A percentile compares a stretch with the other conserved stretches of the same genome.
Conservation (phyloP, 2,329 filamentous ascomycete species). For the Fonsecaea pedrosoi region DNA sequence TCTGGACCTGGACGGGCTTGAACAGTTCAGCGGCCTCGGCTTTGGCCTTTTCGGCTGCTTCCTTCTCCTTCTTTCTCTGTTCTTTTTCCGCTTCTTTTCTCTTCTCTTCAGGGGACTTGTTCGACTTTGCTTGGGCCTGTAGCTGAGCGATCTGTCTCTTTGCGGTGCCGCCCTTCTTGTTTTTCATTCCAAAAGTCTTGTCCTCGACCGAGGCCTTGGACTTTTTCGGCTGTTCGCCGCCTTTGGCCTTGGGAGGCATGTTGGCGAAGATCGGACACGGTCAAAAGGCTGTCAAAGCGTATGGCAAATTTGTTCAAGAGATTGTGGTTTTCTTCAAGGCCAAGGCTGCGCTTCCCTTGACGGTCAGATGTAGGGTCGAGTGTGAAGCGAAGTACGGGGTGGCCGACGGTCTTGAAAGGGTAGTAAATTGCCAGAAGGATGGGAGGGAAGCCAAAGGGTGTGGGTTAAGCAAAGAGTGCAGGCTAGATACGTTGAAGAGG, state of each 20-base stretch:
- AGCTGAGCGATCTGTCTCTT: conserved; percentile 91
- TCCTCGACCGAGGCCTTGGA: conserved; percentile 72
- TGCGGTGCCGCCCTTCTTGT: conserved; percentile 92
- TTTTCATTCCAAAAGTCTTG: conserved; percentile 99
- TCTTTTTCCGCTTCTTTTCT: conserved; percentile 71
- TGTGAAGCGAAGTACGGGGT: background rate
- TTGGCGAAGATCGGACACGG: conserved; percentile 7
- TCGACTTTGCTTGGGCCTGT: conserved; percentile 72
- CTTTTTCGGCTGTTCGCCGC: conserved; percentile 53
- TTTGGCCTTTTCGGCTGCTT: conserved; percentile 82
- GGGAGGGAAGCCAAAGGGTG: background rate
- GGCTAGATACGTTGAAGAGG: background rate
- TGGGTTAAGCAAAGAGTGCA: background rate
- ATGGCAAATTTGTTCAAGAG: background rate
- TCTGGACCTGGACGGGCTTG: conserved; percentile 94
- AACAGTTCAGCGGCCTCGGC: conserved; percentile 81
- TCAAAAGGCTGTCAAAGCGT: background rate
- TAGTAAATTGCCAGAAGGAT: background rate
- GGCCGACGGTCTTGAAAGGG: background rate
- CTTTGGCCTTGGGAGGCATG: conserved; percentile 57
- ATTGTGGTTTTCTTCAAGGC: background rate
- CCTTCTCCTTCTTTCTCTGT: conserved; percentile 83
- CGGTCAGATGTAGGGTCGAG: background rate
- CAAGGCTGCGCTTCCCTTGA: background rate
- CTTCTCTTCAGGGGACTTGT: conserved; percentile 87